Base-by-base conservation (phyloP, 345 rosid species). In the Pistacia vera region DNA sequence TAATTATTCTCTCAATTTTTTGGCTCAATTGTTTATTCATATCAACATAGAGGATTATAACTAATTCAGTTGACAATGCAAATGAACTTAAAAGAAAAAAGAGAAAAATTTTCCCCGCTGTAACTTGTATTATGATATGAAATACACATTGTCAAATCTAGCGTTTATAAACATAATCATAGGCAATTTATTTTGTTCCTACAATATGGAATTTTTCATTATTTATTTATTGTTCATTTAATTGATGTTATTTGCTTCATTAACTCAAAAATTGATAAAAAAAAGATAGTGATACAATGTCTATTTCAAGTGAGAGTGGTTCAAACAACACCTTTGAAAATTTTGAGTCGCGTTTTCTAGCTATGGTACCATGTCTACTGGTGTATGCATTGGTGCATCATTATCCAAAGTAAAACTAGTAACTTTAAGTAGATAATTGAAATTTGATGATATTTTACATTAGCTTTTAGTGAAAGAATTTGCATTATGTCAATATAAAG, bases 281-380 rank as follows among this genome's bases (percentile, higher is more conserved):
- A 76, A 44, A 25, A 25, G 85, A 81, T 28, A 20, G 67, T 49
- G 81, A 63, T 54, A 35, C 78, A 52, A 30, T 79, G 9, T 77
- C 82, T 8, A 69, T 85, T 51, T 87, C 88, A 18, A 85, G 78
- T 28, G 88, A 87, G 38, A 77, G 65, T 13, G 79, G 75, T 10
- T 82, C 85, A 16, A 75, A 82, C n/a, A 20, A 54, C 48, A 51
- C 35, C 5, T n/a, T 6, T 13, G 66, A 16, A 0, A 69, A 63
- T 16, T 46, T 74, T 4, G 81, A 79, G 56, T 73, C 75, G 44
- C 59, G 63, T 71, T 78, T 87, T n/a, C 81, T 35, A 87, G 90
- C 0, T 87, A 87, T 61, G 85, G 87, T 22, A 88, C 84, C 9
- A 85, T 87, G 90, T 87, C 90, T 3, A 83, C 90, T 55, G 85